These are phyloP conservation scores for Akanthomyces dipterigenus DNA, from an alignment of 2,329 filamentous ascomycete genomes.

Conservation along the genomic window DNA sequence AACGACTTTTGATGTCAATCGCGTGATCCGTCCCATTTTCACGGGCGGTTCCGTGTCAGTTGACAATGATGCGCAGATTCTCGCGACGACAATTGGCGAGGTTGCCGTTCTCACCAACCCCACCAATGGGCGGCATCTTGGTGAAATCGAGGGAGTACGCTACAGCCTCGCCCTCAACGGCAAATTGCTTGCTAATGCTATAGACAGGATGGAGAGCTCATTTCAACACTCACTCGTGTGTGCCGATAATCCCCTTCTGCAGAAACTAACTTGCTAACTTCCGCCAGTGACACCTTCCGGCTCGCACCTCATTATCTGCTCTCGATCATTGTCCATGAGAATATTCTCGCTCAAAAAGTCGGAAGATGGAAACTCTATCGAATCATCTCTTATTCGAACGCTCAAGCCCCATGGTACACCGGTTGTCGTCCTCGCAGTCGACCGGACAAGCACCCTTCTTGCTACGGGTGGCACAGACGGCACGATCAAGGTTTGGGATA, in stretches of 20 bases:
- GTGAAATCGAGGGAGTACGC: constrained; percentile 75
- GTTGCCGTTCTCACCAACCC: constrained; percentile 85
- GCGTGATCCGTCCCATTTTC: constrained; percentile 86
- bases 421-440: constrained; percentile 77
- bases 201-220: constrained; percentile 64
- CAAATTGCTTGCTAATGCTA: constrained; percentile 15
- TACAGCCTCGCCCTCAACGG: not conserved
- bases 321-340: constrained; percentile 90
- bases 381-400: constrained; percentile 65
- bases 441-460: constrained; percentile 80
- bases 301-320: constrained; percentile 84
- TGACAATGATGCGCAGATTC: constrained; percentile 70
- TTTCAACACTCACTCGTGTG: constrained; percentile 65
- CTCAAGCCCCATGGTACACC: constrained; percentile 87
- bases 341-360: constrained; percentile 69
- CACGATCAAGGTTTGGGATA: constrained; percentile 94
- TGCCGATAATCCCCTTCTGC: not conserved
- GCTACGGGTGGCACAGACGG: constrained; percentile 93
- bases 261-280: constrained; percentile 11
- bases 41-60: constrained; percentile 84
- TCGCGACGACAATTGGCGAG: constrained; percentile 87
- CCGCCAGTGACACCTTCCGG: constrained; percentile 72
- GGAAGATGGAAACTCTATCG: constrained; percentile 49
- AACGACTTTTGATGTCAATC: constrained; percentile 81
- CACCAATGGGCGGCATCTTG: constrained; percentile 73